phyloP scores from a whole-genome alignment of 2,329 filamentous ascomycete genomes.

The Pyricularia sp. region DNA sequence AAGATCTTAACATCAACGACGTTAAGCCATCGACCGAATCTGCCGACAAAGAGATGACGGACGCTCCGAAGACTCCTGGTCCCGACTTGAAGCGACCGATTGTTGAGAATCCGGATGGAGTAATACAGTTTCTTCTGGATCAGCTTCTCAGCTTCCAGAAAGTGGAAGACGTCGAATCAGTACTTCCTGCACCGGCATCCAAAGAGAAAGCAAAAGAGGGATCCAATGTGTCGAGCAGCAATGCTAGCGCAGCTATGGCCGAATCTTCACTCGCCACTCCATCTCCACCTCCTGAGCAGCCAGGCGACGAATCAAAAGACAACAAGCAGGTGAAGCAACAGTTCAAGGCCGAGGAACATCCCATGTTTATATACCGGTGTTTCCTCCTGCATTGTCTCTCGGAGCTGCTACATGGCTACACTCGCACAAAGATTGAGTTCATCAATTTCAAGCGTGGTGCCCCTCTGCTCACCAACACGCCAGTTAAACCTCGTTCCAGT shows the following conservation, averaged over 20 bases:
- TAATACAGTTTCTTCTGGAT: constrained; percentile 88
- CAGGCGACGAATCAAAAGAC: constrained; percentile 33
- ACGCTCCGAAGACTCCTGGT: constrained; percentile 49
- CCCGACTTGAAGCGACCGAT: constrained; percentile 70
- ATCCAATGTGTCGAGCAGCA: background rate
- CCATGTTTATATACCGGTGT: constrained; percentile 93
- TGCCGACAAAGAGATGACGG: constrained; percentile 50
- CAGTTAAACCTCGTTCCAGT: constrained; percentile 86
- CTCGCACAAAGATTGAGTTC: constrained; percentile 92
- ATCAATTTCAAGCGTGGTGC: constrained; percentile 97
- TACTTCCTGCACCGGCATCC: background rate
- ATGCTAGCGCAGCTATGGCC: constrained; percentile 4
- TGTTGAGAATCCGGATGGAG: constrained; percentile 87
- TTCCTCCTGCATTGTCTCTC: constrained; percentile 88
- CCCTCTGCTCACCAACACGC: constrained; percentile 73
- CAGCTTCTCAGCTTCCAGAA: constrained; percentile 88
- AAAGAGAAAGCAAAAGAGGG: background rate
- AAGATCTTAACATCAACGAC: constrained; percentile 37
- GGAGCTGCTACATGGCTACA: constrained; percentile 86
- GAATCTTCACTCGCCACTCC: constrained; percentile 7
- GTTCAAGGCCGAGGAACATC: constrained; percentile 89
- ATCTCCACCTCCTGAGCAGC: constrained; percentile 9
- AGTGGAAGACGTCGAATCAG: constrained; percentile 70
- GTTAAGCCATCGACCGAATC: constrained; percentile 53
- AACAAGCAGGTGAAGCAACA: constrained; percentile 61